Evolutionary conservation across 192 early-diverging fungal genomes (phyloP).

Genomic region (Coemansia sp.): DNA sequence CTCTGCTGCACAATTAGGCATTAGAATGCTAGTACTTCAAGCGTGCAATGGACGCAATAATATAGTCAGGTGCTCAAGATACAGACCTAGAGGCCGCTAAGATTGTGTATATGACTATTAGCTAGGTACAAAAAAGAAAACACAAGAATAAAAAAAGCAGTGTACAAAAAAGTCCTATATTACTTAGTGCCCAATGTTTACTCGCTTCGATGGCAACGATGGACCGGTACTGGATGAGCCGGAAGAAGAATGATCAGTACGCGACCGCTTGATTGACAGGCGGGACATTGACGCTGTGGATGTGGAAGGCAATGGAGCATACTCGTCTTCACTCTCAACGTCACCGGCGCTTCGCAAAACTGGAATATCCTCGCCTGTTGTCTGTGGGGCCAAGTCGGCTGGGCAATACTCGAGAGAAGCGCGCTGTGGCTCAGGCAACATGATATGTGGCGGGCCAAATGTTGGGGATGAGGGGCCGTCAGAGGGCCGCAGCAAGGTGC

Average conservation of each 20-base stretch:
- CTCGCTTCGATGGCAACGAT: conserved; percentile 4
- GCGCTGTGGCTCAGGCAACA: neutral
- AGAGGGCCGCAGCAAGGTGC: conserved; percentile 2
- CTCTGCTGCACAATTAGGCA: too few species aligned
- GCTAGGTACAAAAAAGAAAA: neutral
- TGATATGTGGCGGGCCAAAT: neutral
- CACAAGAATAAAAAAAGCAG: neutral
- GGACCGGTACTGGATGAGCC: neutral
- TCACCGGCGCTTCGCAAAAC: neutral
- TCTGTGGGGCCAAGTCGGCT: neutral
- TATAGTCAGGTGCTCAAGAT: too few species aligned
- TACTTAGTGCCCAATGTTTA: conserved; percentile 6
- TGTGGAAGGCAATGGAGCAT: neutral
- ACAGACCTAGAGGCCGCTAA: too few species aligned
- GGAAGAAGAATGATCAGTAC: neutral
- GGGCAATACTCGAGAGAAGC: neutral
- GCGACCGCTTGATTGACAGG: neutral
- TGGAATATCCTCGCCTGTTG: neutral
- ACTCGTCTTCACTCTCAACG: neutral
- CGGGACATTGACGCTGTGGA: neutral
- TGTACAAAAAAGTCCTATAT: neutral
- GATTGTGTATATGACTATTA: neutral
- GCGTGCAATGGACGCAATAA: too few species aligned
- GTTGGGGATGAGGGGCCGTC: neutral
- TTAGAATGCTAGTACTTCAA: too few species aligned